Evolutionary conservation across 257 asterid species (phyloP).

Genomic region (Solanum pennellii): DNA sequence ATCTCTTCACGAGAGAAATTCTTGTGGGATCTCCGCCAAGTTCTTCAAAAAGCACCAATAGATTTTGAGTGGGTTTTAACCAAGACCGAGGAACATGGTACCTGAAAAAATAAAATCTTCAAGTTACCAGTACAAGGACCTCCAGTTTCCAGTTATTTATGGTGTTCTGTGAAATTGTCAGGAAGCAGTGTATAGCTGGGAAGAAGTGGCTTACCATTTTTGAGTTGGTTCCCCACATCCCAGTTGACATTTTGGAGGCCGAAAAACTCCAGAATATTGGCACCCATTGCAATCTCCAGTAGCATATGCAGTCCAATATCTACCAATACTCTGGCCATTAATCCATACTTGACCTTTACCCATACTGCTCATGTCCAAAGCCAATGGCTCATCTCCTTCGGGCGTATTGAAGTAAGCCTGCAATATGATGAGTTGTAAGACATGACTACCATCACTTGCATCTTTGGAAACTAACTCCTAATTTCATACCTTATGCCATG

Average conservation of each 20-base stretch:
- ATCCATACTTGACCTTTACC: constrained; percentile 94
- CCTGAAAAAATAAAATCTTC: constrained; percentile 29
- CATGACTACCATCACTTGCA: neutral
- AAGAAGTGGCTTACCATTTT: constrained; percentile 40
- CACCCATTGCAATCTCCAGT: constrained; percentile 66
- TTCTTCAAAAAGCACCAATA: constrained; percentile 81
- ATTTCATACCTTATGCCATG: constrained; percentile 68
- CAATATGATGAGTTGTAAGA: neutral
- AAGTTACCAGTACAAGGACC: neutral
- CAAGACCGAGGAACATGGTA: constrained; percentile 87
- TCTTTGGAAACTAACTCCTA: neutral
- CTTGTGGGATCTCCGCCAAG: constrained; percentile 82
- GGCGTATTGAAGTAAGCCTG: constrained; percentile 79
- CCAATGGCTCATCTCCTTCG: constrained; percentile 78
- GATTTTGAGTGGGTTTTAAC: constrained; percentile 69
- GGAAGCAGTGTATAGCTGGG: neutral
- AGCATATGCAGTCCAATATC: constrained; percentile 78
- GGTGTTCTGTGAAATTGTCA: neutral
- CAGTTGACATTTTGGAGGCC: constrained; percentile 64
- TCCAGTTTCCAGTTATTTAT: neutral
- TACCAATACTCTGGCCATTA: constrained; percentile 75
- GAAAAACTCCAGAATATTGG: constrained; percentile 44
- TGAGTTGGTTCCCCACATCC: constrained; percentile 95
- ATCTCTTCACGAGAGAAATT: constrained; percentile 65
- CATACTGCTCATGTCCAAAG: constrained; percentile 88